phyloP scores from a whole-genome alignment of 352 stramenopile genomes.

The Phytophthora pistaciae region DNA sequence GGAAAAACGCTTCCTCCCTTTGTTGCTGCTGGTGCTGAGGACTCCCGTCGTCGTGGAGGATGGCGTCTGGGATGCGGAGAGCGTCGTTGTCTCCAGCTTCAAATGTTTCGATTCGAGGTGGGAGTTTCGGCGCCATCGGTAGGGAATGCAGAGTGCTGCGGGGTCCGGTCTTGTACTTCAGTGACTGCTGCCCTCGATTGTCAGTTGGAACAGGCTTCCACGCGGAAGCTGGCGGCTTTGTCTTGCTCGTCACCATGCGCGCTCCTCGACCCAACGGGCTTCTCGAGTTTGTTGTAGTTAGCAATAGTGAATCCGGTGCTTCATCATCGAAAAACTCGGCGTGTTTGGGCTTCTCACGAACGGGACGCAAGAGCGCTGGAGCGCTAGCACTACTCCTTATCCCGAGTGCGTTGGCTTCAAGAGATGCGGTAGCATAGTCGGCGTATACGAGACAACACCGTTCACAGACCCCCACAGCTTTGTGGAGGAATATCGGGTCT shows the following conservation, averaged over 20 bases:
- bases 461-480: constrained; percentile 92
- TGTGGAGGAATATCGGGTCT: constrained; percentile 96
- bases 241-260: constrained; percentile 8
- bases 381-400: constrained; percentile 47
- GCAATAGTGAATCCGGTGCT: constrained; percentile 43
- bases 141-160: constrained; percentile 44
- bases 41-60: constrained; percentile 21
- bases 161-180: constrained; percentile 27
- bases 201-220: constrained; percentile 66
- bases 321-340: constrained; percentile 45
- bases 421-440: constrained; percentile 80
- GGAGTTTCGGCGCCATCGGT: constrained; percentile 58
- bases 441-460: constrained; percentile 95
- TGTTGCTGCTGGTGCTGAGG: constrained; percentile 37
- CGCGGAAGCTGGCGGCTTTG: constrained; percentile 59
- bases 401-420: constrained; percentile 77
- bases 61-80: constrained; percentile 27
- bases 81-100: constrained; percentile 46
- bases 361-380: constrained; percentile 72
- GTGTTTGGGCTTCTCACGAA: constrained; percentile 60
- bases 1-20: constrained; percentile 77
- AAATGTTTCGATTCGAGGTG: constrained; percentile 69
- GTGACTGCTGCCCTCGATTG: constrained; percentile 11
- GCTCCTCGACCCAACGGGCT: constrained; percentile 11
- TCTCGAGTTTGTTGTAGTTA: constrained; percentile 12